Conservation (phyloP, 805 yeast genomes). For the Vanderwaltozyma verrucispora region DNA sequence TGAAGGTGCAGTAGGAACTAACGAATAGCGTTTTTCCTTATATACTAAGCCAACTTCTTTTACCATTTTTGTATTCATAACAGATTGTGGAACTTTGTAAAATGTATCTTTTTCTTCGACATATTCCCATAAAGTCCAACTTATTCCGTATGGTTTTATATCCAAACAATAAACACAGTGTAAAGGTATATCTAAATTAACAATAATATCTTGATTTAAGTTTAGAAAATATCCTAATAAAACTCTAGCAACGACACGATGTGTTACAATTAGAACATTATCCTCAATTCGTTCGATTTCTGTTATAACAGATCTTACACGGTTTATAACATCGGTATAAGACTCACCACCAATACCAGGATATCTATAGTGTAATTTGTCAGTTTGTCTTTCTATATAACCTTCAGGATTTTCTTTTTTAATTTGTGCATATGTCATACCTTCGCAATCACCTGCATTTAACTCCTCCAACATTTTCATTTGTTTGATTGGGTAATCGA, state of each 20-base stretch:
- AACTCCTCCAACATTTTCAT: conserved; percentile 90
- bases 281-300: conserved; percentile 89
- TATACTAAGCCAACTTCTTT: conserved; percentile 62
- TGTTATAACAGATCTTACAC: conserved; percentile 81
- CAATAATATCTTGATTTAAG: conserved; percentile 65
- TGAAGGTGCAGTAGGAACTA: conserved; percentile 66
- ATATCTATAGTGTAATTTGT: conserved; percentile 78
- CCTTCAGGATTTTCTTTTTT: conserved; percentile 64
- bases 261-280: conserved; percentile 74
- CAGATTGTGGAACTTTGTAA: conserved; percentile 43
- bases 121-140: conserved; percentile 82
- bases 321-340: conserved; percentile 82
- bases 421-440: conserved; percentile 85
- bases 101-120: conserved; percentile 74
- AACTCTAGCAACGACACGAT: conserved; percentile 84
- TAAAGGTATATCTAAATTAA: conserved; percentile 85
- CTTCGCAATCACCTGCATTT: conserved; percentile 89
- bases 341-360: conserved; percentile 98
- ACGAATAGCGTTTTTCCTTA: conserved; percentile 59
- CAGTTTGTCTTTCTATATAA: conserved; percentile 60
- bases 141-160: conserved; percentile 92
- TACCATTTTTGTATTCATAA: conserved; percentile 39
- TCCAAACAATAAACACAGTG: conserved; percentile 86
- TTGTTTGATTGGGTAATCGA: conserved; percentile 64
- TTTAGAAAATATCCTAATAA: conserved; percentile 83